Evolutionary conservation across 225 moss, liverwort and hornwort genomes (phyloP).

Genomic region (Thuidium tamariscinum): DNA sequence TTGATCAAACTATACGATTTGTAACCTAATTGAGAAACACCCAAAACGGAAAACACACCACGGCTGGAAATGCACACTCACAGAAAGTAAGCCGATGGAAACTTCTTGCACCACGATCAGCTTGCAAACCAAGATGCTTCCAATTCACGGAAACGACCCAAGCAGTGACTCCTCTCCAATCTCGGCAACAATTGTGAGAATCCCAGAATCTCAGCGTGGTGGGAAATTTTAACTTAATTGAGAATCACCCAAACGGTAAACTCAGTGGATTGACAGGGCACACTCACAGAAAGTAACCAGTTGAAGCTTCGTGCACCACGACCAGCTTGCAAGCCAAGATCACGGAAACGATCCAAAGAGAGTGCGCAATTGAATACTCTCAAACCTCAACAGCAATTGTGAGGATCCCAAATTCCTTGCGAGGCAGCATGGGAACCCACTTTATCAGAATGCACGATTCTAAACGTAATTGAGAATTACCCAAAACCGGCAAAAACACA

Average conservation of each 20-base stretch:
- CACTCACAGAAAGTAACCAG: background rate
- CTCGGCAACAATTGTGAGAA: background rate
- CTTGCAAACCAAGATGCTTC: background rate
- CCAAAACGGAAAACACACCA: background rate
- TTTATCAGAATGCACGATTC: background rate
- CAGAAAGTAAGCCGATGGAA: background rate
- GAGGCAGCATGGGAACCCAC: background rate
- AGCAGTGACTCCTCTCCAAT: background rate
- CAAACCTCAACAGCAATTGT: background rate
- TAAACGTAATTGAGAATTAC: background rate
- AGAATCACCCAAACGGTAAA: too few relatives aligned
- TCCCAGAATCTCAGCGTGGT: too few relatives aligned
- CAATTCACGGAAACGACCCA: background rate
- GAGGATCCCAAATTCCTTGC: background rate
- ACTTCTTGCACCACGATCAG: background rate
- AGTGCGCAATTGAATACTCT: background rate
- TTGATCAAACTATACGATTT: background rate
- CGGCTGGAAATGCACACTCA: background rate
- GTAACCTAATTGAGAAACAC: background rate
- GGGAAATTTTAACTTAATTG: too few relatives aligned
- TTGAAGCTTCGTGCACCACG: background rate
- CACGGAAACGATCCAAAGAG: background rate
- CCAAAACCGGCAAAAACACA: background rate
- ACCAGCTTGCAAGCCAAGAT: background rate
- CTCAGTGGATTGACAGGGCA: background rate